Percentiles rank a stretch among this genome's conserved stretches.
Conservation (phyloP, 306 rosid species). For the Crotalaria pallida region DNA sequence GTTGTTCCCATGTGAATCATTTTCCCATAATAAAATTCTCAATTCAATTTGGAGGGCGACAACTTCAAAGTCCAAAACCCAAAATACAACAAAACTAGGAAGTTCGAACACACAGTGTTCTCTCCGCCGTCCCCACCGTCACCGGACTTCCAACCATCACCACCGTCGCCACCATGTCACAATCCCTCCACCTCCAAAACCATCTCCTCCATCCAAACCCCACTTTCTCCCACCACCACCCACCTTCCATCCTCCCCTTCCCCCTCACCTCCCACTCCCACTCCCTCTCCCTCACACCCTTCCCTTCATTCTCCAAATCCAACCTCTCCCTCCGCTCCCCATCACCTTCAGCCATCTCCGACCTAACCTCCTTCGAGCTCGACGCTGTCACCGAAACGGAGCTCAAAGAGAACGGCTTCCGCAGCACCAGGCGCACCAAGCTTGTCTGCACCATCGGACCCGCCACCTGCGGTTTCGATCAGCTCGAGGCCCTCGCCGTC, state of each 20-base stretch:
- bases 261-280: slow-evolving; percentile 15
- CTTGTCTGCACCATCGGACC: slow-evolving; percentile 91
- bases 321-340: background rate
- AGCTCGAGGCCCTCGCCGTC: slow-evolving; percentile 87
- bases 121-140: background rate
- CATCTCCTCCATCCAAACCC: slow-evolving; percentile 29
- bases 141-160: background rate
- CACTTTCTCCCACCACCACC: slow-evolving; percentile 21
- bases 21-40: too few relatives aligned
- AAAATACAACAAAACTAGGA: too few relatives aligned
- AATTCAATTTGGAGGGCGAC: background rate
- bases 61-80: background rate
- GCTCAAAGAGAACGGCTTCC: slow-evolving; percentile 81
- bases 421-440: slow-evolving; percentile 85
- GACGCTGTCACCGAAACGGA: slow-evolving; percentile 82
- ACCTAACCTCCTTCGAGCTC: slow-evolving; percentile 65
- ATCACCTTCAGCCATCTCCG: slow-evolving; percentile 22
- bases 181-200: slow-evolving; percentile 59
- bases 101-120: background rate
- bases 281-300: background rate
- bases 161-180: slow-evolving; percentile 47
- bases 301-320: background rate
- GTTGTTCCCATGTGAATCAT: too few relatives aligned
- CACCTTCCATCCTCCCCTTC: slow-evolving; percentile 19
- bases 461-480: slow-evolving; percentile 69